Base-by-base conservation (phyloP, 495 filamentous ascomycete species). In the Hypomontagnella submonticulosa region DNA sequence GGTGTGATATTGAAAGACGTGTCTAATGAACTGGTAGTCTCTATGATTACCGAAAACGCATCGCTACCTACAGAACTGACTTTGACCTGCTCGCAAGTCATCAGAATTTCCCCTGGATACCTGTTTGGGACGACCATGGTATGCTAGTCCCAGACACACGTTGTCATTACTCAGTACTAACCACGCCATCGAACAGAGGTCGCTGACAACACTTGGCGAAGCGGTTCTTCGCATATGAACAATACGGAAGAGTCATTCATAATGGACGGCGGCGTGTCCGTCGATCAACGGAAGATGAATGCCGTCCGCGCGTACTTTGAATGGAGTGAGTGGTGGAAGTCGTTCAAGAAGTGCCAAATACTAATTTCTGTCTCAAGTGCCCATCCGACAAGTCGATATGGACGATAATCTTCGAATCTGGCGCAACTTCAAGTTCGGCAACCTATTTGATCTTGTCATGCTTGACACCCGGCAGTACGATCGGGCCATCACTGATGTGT, bases 51-150 rank as follows among this genome's bases (percentile, higher is more conserved):
- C 80, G 87, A 33, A 86, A 82, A 48, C 76, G 87, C 16, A 68
- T 81, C 63, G 87, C 80, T 34, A 88, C 83, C 6, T 89, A 87
- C 64, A 78, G 83, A 13, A 84, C 83, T 7, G 87, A 89, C 69
- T 66, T 83, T 3, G 86, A 89, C 57, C 79, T 88, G 0, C 67
- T 83, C 3, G 71, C 80, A 0, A 81, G 71, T 49, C 83, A 86
- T 67, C 77, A 83, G 56, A 72, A 77, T 27, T 87, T 83, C 58
- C 76, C 87, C 2, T 89, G 87, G 87, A 88, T 90, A 55, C 73
- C 85, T 3, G 85, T 88, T 13, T 90, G 87, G 87, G 87, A 89
- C 70, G 87, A 89, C 56, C 87, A 88, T 70, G 81, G 80, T 83
- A 67, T 19, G 68, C 49, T 18, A 10, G 12, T 15, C 19, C 9